These are phyloP conservation scores for Fusarium pseudograminearum DNA, from an alignment of 2,329 filamentous ascomycete genomes.

Conservation along the genomic window DNA sequence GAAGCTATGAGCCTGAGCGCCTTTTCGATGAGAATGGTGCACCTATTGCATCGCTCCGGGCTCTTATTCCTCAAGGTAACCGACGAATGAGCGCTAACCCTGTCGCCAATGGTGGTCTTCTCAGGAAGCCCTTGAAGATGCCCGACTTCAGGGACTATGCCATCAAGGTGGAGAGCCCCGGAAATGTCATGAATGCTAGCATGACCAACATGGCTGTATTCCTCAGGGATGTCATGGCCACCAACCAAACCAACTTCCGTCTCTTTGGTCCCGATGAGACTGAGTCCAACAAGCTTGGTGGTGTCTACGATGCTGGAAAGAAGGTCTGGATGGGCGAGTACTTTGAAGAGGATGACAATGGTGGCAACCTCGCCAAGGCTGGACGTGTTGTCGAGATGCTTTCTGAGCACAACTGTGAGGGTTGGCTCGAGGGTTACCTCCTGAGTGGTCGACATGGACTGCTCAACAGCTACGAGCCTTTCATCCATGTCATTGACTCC, in stretches of 20 bases:
- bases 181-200: slow-evolving; percentile 67
- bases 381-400: slow-evolving; percentile 87
- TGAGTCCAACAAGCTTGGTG: slow-evolving; percentile 80
- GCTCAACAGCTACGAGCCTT: slow-evolving; percentile 85
- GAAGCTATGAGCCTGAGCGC: slow-evolving; percentile 78
- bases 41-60: slow-evolving; percentile 71
- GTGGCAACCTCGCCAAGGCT: slow-evolving; percentile 75
- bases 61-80: slow-evolving; percentile 73
- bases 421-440: slow-evolving; percentile 84
- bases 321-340: slow-evolving; percentile 86
- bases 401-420: slow-evolving; percentile 83
- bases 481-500: slow-evolving; percentile 85
- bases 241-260: slow-evolving; percentile 76
- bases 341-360: slow-evolving; percentile 80
- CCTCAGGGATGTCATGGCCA: slow-evolving; percentile 74
- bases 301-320: slow-evolving; percentile 79
- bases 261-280: slow-evolving; percentile 85
- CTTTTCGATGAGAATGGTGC: slow-evolving; percentile 74
- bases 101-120: slow-evolving; percentile 76
- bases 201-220: slow-evolving; percentile 78
- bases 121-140: slow-evolving; percentile 75
- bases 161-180: slow-evolving; percentile 71
- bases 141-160: slow-evolving; percentile 78
- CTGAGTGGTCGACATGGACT: slow-evolving; percentile 80
- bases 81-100: slow-evolving; percentile 83